Conservation (phyloP, 805 yeast genomes). For the Wickerhamiella azyma region DNA sequence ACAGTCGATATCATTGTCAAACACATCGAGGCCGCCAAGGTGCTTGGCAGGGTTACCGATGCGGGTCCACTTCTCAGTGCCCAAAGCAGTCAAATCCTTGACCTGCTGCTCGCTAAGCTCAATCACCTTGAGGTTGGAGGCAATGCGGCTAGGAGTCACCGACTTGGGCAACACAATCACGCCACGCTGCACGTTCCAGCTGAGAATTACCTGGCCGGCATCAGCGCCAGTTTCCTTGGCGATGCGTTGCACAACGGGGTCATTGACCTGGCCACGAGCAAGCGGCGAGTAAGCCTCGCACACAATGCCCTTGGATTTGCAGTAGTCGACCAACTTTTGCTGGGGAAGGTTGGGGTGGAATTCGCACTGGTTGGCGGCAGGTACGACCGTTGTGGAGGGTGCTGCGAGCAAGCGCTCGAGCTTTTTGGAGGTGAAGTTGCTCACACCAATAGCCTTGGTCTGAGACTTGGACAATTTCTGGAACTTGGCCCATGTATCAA, state of each 20-base stretch:
- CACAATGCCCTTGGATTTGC: conserved; percentile 37
- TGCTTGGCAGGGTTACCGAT: conserved; percentile 4
- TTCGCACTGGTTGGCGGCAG: conserved; percentile 64
- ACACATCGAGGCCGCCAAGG: conserved; percentile 5
- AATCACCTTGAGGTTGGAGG: conserved; percentile 28
- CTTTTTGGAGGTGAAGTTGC: conserved; percentile 45
- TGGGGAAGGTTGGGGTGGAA: conserved; percentile 62
- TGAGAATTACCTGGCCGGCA: conserved; percentile 43
- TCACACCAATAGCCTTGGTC: conserved; percentile 55
- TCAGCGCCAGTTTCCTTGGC: conserved; percentile 43
- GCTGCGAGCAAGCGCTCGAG: conserved; percentile 34
- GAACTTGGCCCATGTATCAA: conserved; percentile 47
- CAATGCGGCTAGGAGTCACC: conserved; percentile 48
- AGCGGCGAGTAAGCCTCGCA: conserved; percentile 69
- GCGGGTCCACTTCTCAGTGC: conserved; percentile 13
- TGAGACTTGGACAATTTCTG: conserved; percentile 38
- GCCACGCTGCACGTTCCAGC: conserved; percentile 52
- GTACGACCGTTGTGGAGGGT: conserved; percentile 37
- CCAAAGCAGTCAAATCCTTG: conserved; percentile 21
- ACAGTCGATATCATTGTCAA: conserved; percentile 5
- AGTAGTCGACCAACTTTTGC: conserved; percentile 39
- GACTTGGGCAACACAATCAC: conserved; percentile 58
- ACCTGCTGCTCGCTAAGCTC: conserved; percentile 33
- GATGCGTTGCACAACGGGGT: conserved; percentile 38
- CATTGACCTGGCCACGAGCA: conserved; percentile 41